A percentile compares a stretch with the other conserved stretches of the same genome.
Evolutionary conservation across 805 yeast genomes (phyloP).

Genomic region (Isabelozyma gotoi): DNA sequence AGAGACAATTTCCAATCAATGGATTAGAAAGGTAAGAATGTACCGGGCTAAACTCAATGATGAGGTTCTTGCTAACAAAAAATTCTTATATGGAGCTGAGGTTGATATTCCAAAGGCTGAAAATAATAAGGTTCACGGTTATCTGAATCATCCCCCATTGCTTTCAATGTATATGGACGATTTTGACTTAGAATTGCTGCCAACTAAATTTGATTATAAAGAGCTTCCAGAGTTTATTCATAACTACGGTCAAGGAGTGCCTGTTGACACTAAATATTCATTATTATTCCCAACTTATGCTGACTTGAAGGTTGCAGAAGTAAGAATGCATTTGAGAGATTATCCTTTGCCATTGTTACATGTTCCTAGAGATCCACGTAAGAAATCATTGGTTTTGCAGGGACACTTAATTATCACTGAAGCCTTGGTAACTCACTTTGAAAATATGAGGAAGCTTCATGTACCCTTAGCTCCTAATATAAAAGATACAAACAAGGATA

Average conservation of each 20-base stretch:
- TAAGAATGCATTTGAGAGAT: constrained; percentile 74
- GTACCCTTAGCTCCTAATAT: constrained; percentile 43
- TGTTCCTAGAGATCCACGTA: constrained; percentile 52
- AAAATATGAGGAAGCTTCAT: constrained; percentile 56
- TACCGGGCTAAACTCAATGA: constrained; percentile 38
- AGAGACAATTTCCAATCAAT: constrained; percentile 55
- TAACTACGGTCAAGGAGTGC: constrained; percentile 81
- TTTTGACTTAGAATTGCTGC: constrained; percentile 20
- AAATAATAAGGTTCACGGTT: constrained; percentile 27
- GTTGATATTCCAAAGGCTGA: constrained; percentile 9
- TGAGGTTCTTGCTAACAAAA: constrained; percentile 36
- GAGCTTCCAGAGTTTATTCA: constrained; percentile 62
- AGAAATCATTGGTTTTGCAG: constrained; percentile 29
- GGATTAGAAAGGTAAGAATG: constrained; percentile 66
- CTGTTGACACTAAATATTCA: constrained; percentile 66
- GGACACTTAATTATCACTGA: constrained; percentile 77
- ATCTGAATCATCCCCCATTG: constrained; percentile 35
- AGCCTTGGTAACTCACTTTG: constrained; percentile 48
- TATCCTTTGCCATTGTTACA: constrained; percentile 82
- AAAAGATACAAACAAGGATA: constrained; percentile 32
- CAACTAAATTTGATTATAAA: constrained; percentile 25
- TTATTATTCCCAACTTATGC: constrained; percentile 64
- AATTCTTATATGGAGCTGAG: constrained; percentile 37
- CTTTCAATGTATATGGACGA: constrained; percentile 28
- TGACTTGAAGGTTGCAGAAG: constrained; percentile 56